A percentile compares a stretch with the other conserved stretches of the same genome.
phyloP scores from a whole-genome alignment of 2,329 filamentous ascomycete species.

The Sclerotiophoma versabilis region DNA sequence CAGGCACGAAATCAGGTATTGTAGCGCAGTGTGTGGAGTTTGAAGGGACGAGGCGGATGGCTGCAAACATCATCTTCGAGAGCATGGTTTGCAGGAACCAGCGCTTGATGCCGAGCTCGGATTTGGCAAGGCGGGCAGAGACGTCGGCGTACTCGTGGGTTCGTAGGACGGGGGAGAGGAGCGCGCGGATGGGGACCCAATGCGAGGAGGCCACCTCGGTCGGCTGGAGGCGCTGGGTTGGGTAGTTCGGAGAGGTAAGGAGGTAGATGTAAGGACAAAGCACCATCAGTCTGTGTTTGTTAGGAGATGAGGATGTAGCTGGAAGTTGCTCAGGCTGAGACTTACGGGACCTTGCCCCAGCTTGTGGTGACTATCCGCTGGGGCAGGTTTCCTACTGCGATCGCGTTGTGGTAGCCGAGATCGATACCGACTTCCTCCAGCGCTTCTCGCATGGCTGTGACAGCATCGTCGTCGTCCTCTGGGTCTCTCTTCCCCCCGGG shows the following conservation, averaged over 20 bases:
- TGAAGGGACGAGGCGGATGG: constrained; percentile 67
- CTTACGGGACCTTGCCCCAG: constrained; percentile 70
- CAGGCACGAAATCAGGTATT: constrained; percentile 58
- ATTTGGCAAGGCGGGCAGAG: constrained; percentile 65
- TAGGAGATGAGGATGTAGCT: background rate
- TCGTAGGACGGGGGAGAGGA: constrained; percentile 66
- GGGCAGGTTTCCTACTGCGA: constrained; percentile 67
- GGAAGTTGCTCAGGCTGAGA: constrained; percentile 6
- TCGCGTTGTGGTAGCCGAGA: constrained; percentile 56
- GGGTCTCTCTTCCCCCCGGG: constrained; percentile 73
- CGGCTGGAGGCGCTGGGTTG: constrained; percentile 68
- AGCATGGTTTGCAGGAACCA: constrained; percentile 64
- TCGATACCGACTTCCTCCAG: constrained; percentile 72
- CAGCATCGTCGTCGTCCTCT: constrained; percentile 67
- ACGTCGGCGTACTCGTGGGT: constrained; percentile 70
- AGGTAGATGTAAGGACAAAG: constrained; percentile 74
- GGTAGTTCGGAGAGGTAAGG: constrained; percentile 62
- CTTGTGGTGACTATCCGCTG: constrained; percentile 71
- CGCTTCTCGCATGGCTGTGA: constrained; percentile 69
- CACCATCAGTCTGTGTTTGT: constrained; percentile 63
- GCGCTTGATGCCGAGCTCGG: constrained; percentile 62
- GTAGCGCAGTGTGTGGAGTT: constrained; percentile 66
- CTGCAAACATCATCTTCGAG: constrained; percentile 72
- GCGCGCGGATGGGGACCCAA: constrained; percentile 70
- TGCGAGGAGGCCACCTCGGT: constrained; percentile 72